A percentile compares a stretch with the other conserved stretches of the same genome.
phyloP scores from a whole-genome alignment of 495 filamentous ascomycete species.

The Penicillium canariense region DNA sequence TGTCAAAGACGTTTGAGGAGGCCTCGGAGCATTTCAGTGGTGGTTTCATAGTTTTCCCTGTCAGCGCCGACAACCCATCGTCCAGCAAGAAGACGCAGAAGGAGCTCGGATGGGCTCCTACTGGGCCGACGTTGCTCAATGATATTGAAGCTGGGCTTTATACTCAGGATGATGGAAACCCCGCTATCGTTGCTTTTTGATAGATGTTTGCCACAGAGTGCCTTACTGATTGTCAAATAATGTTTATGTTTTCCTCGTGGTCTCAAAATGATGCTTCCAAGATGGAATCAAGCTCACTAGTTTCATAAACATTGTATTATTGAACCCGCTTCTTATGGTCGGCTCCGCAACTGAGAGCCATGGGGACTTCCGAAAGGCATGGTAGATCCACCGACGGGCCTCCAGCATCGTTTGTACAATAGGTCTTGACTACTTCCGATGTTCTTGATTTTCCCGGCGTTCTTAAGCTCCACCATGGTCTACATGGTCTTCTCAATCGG shows the following conservation, averaged over 20 bases:
- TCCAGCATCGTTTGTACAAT: conserved; percentile 42
- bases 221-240: too few relatives aligned
- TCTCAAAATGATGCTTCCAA: too few relatives aligned
- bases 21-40: conserved; percentile 32
- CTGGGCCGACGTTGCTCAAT: conserved; percentile 28
- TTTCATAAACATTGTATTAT: too few relatives aligned
- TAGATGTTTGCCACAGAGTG: too few relatives aligned
- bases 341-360: too few relatives aligned
- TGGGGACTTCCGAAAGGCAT: conserved; percentile 44
- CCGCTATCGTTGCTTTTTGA: not conserved
- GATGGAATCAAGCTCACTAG: too few relatives aligned
- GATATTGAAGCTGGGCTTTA: conserved; percentile 37
- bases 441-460: conserved; percentile 57
- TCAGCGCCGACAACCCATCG: conserved; percentile 33
- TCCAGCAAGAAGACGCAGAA: conserved; percentile 42
- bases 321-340: too few relatives aligned
- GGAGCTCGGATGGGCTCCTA: conserved; percentile 40
- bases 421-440: conserved; percentile 42
- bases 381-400: conserved; percentile 41
- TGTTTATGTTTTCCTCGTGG: too few relatives aligned
- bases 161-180: not conserved
- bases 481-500: conserved; percentile 65
- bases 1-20: conserved; percentile 28
- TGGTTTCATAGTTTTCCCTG: conserved; percentile 22
- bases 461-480: conserved; percentile 48